Conservation (phyloP, 73 alveolate species). For the Uronychia setigera region DNA sequence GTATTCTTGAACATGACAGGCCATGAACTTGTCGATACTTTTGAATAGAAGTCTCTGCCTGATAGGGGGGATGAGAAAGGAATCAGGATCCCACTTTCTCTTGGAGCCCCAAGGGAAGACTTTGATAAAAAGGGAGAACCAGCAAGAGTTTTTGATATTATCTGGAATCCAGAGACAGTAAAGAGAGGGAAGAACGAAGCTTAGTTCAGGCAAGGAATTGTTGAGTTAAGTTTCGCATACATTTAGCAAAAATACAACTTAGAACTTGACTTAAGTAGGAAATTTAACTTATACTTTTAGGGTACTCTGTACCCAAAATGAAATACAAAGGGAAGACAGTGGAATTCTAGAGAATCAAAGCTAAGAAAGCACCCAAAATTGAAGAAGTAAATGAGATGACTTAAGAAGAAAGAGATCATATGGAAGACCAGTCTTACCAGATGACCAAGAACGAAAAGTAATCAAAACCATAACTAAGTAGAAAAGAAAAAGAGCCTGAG, state of each 20-base stretch:
- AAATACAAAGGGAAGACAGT: slow-evolving; percentile 95
- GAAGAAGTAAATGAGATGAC: slow-evolving; percentile 60
- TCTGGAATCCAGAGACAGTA: slow-evolving; percentile 90
- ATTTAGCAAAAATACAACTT: slow-evolving; percentile 76
- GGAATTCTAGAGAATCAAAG: slow-evolving; percentile 89
- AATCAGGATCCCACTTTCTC: slow-evolving; percentile 93
- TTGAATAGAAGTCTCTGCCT: slow-evolving; percentile 82
- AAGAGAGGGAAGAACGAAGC: slow-evolving; percentile 78
- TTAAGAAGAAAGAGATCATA: slow-evolving; percentile 37
- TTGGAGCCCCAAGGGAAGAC: slow-evolving; percentile 89
- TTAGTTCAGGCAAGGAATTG: slow-evolving; percentile 56
- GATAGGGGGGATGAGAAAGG: slow-evolving; percentile 92
- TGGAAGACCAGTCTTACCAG: slow-evolving; percentile 12
- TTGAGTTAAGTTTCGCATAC: slow-evolving; percentile 74
- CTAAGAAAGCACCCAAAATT: slow-evolving; percentile 87
- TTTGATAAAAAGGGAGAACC: slow-evolving; percentile 93
- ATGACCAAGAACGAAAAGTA: neutral
- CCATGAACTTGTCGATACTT: slow-evolving; percentile 84
- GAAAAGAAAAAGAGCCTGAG: slow-evolving; percentile 41
- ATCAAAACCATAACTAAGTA: neutral
- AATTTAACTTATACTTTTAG: neutral
- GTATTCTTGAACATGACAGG: slow-evolving; percentile 78
- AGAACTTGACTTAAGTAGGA: slow-evolving; percentile 73
- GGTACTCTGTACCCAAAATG: slow-evolving; percentile 84
- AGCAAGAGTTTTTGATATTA: slow-evolving; percentile 90